phyloP scores from a whole-genome alignment of 208 protist genomes.

The Leishmania aethiopica region DNA sequence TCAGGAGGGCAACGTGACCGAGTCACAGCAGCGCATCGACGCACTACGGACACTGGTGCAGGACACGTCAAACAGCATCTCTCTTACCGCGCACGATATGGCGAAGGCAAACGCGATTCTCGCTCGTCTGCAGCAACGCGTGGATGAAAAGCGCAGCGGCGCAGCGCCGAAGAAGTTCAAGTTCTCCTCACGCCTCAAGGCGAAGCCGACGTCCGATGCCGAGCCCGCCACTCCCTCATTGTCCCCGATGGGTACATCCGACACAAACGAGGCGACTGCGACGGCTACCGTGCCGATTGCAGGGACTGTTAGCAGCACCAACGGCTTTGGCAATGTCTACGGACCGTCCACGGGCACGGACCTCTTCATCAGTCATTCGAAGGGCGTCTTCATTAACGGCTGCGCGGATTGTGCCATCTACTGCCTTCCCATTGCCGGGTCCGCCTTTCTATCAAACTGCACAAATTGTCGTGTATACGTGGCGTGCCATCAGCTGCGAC shows the following conservation, averaged over 20 bases:
- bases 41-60: constrained; percentile 54
- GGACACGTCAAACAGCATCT: constrained; percentile 56
- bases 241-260: neutral
- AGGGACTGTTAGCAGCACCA: neutral
- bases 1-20: constrained; percentile 20
- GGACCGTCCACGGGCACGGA: constrained; percentile 29
- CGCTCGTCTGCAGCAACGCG: constrained; percentile 59
- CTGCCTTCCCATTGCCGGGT: constrained; percentile 70
- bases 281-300: neutral
- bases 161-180: constrained; percentile 49
- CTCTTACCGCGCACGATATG: constrained; percentile 82
- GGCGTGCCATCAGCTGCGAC: constrained; percentile 82
- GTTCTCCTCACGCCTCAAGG: constrained; percentile 46
- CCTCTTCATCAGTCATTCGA: constrained; percentile 50
- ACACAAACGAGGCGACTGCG: neutral
- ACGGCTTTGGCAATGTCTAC: constrained; percentile 43
- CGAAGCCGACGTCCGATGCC: constrained; percentile 11
- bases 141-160: constrained; percentile 34
- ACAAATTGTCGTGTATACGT: constrained; percentile 72
- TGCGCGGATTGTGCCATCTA: constrained; percentile 65
- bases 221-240: neutral
- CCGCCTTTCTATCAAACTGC: constrained; percentile 79
- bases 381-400: constrained; percentile 58
- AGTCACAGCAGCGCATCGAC: constrained; percentile 54
- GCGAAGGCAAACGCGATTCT: constrained; percentile 67